These are phyloP conservation scores for Sanghuangporus sanghuang DNA, from an alignment of 1,284 basidiomycete genomes.

Conservation along the genomic window DNA sequence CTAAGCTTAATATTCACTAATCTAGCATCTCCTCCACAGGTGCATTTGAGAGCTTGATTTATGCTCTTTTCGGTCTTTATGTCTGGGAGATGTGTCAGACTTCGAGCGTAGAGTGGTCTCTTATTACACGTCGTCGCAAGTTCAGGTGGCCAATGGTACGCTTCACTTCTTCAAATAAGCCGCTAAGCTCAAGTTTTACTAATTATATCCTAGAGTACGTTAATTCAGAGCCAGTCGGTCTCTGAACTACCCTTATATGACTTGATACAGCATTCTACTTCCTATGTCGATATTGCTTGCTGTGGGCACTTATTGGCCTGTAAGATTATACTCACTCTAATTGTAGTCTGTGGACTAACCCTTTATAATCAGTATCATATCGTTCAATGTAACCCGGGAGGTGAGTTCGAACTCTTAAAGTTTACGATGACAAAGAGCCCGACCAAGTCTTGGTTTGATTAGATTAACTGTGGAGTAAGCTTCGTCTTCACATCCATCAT, in stretches of 20 bases:
- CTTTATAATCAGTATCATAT: slow-evolving; percentile 43
- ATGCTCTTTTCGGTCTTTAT: slow-evolving; percentile 56
- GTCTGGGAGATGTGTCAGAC: slow-evolving; percentile 64
- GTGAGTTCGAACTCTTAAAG: slow-evolving; percentile 27
- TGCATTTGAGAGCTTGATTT: slow-evolving; percentile 52
- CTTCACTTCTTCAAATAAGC: background rate
- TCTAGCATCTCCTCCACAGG: slow-evolving; percentile 29
- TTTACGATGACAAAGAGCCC: background rate
- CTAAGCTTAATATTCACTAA: background rate
- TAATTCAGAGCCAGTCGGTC: background rate
- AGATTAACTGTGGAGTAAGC: slow-evolving; percentile 61
- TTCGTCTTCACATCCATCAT: slow-evolving; percentile 1
- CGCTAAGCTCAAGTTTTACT: background rate
- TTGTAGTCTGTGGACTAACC: background rate
- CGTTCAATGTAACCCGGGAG: slow-evolving; percentile 43
- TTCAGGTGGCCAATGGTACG: slow-evolving; percentile 60
- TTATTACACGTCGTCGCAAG: slow-evolving; percentile 43
- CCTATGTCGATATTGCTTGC: slow-evolving; percentile 62
- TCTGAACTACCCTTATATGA: slow-evolving; percentile 12
- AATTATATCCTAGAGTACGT: slow-evolving; percentile 9
- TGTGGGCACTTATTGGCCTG: slow-evolving; percentile 58
- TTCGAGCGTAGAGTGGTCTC: slow-evolving; percentile 58
- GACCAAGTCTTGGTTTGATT: slow-evolving; percentile 2
- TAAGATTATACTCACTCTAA: slow-evolving; percentile 27
- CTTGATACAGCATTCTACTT: slow-evolving; percentile 53